Evolutionary conservation across 768 basidiomycete genomes (phyloP), one percentile per base, ranked within the genome.

Genomic region (Auricularia sp.): DNA sequence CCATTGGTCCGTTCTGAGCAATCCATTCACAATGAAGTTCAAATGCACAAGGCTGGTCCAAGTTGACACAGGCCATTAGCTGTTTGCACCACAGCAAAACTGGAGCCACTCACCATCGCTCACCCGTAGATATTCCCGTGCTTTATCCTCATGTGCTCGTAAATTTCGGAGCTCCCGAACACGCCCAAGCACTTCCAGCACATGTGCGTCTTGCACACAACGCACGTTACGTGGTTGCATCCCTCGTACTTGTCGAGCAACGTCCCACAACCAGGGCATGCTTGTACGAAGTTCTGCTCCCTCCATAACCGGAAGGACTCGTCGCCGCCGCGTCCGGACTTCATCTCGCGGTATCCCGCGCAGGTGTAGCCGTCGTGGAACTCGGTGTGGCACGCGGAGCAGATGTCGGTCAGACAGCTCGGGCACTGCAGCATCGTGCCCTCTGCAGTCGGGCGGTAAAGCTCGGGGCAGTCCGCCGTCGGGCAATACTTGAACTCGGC

Each of bases 181-280:
- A 86, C 89, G 73, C 80, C 74, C 72, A 88, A 69, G 72, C 90
- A 93, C 29, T 84, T 83, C 91, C 90, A 92, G 65, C 90, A 93
- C 1, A 86, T 86, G 71, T 93, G 90, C 0, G 87, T 85, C 68
- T 83, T 80, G 72, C 90, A 93, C 36, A 81, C 79, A 0, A 78
- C 78, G 73, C 90, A 93, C n/a, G 83, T 85, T 80, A 93, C 84
- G 72, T 93, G 90, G 74, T 93, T 88, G 73, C 90, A 93, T 0
- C 90, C 90, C 66, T 84, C 87, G 35, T 75, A 77, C 47, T 86
- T 84, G 73, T 92, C 88, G 67, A 93, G 91, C 5, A 81, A 78
- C 6, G 81, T 80, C 63, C 81, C 81, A 76, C 90, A 93, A 0
- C 81, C 80, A 1, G 90, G 90, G 71, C 90, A 93, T 36, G 79